A percentile compares a stretch with the other conserved stretches of the same genome.
Conservation (phyloP, 1,284 basidiomycete species). For the Austroboletus rostrupii region DNA sequence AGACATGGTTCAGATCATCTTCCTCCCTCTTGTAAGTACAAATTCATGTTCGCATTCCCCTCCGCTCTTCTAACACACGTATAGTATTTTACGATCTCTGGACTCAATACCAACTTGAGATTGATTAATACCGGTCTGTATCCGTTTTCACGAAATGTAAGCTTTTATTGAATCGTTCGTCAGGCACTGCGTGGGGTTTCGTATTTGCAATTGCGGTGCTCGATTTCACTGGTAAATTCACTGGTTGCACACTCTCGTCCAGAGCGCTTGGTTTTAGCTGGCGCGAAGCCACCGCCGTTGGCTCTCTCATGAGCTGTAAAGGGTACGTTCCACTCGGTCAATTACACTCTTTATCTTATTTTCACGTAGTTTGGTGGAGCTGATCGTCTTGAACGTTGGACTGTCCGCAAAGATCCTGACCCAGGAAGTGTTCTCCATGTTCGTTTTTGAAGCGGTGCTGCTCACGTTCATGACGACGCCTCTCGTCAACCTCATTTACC, state of each 20-base stretch:
- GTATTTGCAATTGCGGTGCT: slow-evolving; percentile 77
- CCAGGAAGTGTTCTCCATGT: slow-evolving; percentile 79
- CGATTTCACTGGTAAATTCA: slow-evolving; percentile 84
- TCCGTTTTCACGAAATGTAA: slow-evolving; percentile 4
- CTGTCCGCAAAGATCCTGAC: slow-evolving; percentile 80
- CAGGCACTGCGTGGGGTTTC: slow-evolving; percentile 88
- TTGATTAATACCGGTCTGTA: slow-evolving; percentile 64
- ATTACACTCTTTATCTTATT: slow-evolving; percentile 1
- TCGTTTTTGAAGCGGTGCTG: slow-evolving; percentile 83
- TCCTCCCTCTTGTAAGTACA: slow-evolving; percentile 75
- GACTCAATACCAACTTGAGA: slow-evolving; percentile 86
- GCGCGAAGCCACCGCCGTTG: slow-evolving; percentile 83
- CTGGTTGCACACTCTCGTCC: slow-evolving; percentile 70
- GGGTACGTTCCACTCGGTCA: slow-evolving; percentile 48
- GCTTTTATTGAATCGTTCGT: slow-evolving; percentile 42
- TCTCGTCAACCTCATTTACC: slow-evolving; percentile 75
- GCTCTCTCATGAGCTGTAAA: slow-evolving; percentile 94
- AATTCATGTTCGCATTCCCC: background rate
- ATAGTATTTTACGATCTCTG: slow-evolving; percentile 86
- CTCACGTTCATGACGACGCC: slow-evolving; percentile 91
- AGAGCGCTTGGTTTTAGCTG: slow-evolving; percentile 67
- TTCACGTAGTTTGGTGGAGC: slow-evolving; percentile 65
- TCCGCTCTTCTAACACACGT: slow-evolving; percentile 3
- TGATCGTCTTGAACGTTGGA: slow-evolving; percentile 96
- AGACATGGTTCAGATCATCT: slow-evolving; percentile 77